A percentile compares a stretch with the other conserved stretches of the same genome.
Conservation (phyloP, 192 early-diverging fungal species). For the Coemansia sp. region DNA sequence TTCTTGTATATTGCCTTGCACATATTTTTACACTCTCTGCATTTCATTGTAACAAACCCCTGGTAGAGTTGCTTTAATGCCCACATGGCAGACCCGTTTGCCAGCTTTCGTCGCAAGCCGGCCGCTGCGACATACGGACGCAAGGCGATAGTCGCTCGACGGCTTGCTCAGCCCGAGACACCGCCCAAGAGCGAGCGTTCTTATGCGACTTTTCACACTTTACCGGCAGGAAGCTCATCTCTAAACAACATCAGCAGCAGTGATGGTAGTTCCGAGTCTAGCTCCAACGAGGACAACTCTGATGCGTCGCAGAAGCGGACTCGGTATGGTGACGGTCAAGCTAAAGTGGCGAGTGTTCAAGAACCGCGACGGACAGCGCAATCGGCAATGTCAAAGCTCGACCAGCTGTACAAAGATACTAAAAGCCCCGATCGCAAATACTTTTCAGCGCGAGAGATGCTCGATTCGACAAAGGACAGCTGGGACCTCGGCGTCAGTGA, state of each 20-base stretch:
- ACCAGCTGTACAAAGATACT: conserved; percentile 30
- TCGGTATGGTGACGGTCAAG: neutral
- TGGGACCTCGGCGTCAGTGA: conserved; percentile 29
- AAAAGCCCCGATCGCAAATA: conserved; percentile 3
- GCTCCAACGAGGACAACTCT: conserved; percentile 9
- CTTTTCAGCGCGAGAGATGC: conserved; percentile 2
- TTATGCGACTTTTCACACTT: neutral
- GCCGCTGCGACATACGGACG: conserved; percentile 48
- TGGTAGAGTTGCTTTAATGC: neutral
- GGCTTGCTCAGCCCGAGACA: conserved; percentile 19
- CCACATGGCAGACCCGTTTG: conserved; percentile 46
- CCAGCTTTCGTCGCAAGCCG: conserved; percentile 42
- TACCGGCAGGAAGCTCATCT: neutral
- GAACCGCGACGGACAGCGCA: conserved; percentile 26
- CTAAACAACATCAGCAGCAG: neutral
- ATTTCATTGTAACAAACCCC: neutral
- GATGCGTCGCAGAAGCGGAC: conserved; percentile 8
- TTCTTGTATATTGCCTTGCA: too few relatives aligned
- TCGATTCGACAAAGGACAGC: conserved; percentile 29
- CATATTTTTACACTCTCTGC: neutral
- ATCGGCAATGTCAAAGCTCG: conserved; percentile 32
- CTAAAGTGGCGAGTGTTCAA: neutral
- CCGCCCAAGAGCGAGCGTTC: neutral
- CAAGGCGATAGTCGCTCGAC: conserved; percentile 40
- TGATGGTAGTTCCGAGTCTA: neutral